A percentile compares a stretch with the other conserved stretches of the same genome.
These are phyloP conservation scores for Cladosporium sphaerospermum DNA, from an alignment of 2,329 filamentous ascomycete species.

Conservation along the genomic window DNA sequence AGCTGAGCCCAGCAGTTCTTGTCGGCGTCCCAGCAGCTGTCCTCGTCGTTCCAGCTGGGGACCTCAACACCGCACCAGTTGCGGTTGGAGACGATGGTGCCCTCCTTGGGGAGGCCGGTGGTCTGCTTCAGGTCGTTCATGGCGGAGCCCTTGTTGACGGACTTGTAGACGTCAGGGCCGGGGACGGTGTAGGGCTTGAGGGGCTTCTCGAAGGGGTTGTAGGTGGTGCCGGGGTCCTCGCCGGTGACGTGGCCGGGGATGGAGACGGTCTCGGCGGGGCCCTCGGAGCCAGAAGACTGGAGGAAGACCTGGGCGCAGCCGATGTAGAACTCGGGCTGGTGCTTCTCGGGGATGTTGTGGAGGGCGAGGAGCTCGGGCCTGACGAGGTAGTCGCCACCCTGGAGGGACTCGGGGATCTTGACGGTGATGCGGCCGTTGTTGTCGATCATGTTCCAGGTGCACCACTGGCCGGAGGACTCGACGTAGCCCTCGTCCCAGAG, in stretches of 20 bases:
- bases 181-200: slow-evolving; percentile 53
- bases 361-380: slow-evolving; percentile 65
- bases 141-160: slow-evolving; percentile 29
- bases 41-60: slow-evolving; percentile 46
- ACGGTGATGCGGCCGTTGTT: slow-evolving; percentile 60
- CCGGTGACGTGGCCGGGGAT: slow-evolving; percentile 61
- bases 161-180: slow-evolving; percentile 51
- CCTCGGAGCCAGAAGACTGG: slow-evolving; percentile 42
- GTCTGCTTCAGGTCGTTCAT: slow-evolving; percentile 24
- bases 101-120: slow-evolving; percentile 48
- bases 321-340: slow-evolving; percentile 64
- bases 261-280: slow-evolving; percentile 48
- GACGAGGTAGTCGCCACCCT: slow-evolving; percentile 63
- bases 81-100: slow-evolving; percentile 59
- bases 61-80: slow-evolving; percentile 68
- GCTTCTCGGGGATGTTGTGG: slow-evolving; percentile 50
- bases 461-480: slow-evolving; percentile 52
- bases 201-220: slow-evolving; percentile 55
- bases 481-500: slow-evolving; percentile 66
- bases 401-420: slow-evolving; percentile 54
- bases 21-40: slow-evolving; percentile 18
- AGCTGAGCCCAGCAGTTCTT: slow-evolving; percentile 49
- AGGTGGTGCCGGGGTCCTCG: slow-evolving; percentile 51
- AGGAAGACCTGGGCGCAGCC: slow-evolving; percentile 68
- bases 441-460: slow-evolving; percentile 61